phyloP scores from a whole-genome alignment of 352 stramenopile species.

The Phytophthora pini region DNA sequence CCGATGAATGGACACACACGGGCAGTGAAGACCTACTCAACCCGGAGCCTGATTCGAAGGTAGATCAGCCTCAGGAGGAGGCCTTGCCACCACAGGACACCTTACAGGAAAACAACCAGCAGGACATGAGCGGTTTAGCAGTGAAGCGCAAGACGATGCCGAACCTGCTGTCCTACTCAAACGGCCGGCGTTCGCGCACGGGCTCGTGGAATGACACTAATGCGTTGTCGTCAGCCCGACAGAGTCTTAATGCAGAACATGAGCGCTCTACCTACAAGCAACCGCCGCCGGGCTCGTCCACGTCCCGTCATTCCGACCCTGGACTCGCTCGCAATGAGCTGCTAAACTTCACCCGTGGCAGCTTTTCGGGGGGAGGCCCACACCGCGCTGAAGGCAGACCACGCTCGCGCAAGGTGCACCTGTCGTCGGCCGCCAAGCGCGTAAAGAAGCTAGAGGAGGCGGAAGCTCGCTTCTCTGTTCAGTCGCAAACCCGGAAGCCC shows the following conservation, averaged over 20 bases:
- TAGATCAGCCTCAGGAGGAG: conserved; percentile 38
- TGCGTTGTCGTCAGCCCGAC: conserved; percentile 20
- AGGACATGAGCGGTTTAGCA: conserved; percentile 46
- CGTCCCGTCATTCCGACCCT: conserved; percentile 74
- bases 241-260: conserved; percentile 55
- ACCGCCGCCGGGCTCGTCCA: conserved; percentile 24
- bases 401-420: conserved; percentile 70
- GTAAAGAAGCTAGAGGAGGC: conserved; percentile 86
- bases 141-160: conserved; percentile 54
- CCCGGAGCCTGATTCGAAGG: conserved; percentile 35
- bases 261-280: conserved; percentile 60
- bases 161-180: conserved; percentile 61
- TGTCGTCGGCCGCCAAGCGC: conserved; percentile 84
- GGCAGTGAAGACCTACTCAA: conserved; percentile 19
- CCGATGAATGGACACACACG: conserved; percentile 33
- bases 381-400: conserved; percentile 52
- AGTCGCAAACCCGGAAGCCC: conserved; percentile 37
- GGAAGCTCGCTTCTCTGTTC: conserved; percentile 67
- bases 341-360: conserved; percentile 68
- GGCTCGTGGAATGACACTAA: conserved; percentile 69
- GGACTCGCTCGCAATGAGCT: conserved; percentile 70
- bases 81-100: conserved; percentile 1
- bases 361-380: conserved; percentile 42
- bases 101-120: conserved; percentile 8
- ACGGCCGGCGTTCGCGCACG: conserved; percentile 41